Conservation (phyloP, 257 asterid genomes). For the Gentiana dahurica region DNA sequence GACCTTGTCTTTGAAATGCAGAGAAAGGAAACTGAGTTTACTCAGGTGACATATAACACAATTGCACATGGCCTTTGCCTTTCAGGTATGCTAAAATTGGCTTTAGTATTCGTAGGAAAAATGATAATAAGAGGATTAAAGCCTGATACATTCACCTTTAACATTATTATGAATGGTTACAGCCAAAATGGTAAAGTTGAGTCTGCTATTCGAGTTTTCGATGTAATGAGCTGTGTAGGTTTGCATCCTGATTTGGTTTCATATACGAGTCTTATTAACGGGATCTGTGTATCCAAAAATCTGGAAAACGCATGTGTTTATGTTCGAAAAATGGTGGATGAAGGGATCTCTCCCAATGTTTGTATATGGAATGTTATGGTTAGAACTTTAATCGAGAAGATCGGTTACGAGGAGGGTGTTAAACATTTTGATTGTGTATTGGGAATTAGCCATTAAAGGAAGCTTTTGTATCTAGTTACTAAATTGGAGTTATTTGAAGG, state of each 20-base stretch:
- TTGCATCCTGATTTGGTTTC: slow-evolving; percentile 43
- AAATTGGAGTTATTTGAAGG: too few relatives aligned
- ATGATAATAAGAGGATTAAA: slow-evolving; percentile 50
- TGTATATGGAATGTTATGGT: slow-evolving; percentile 65
- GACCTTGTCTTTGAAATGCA: slow-evolving; percentile 53
- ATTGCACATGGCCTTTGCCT: slow-evolving; percentile 42
- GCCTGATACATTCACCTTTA: slow-evolving; percentile 51
- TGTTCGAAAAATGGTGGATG: slow-evolving; percentile 50
- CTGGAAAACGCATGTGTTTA: slow-evolving; percentile 35
- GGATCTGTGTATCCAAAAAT: slow-evolving; percentile 30
- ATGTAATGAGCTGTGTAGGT: slow-evolving; percentile 33
- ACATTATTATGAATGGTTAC: slow-evolving; percentile 44
- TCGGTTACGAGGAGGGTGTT: slow-evolving; percentile 29
- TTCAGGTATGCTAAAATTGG: slow-evolving; percentile 36
- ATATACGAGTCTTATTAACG: slow-evolving; percentile 50
- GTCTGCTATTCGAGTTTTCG: slow-evolving; percentile 33
- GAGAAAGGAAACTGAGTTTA: slow-evolving; percentile 37
- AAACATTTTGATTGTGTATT: slow-evolving; percentile 1
- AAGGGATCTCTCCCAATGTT: slow-evolving; percentile 47
- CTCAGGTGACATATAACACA: slow-evolving; percentile 58
- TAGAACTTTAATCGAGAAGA: slow-evolving; percentile 41
- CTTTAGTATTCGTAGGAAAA: slow-evolving; percentile 45
- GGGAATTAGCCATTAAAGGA: too few relatives aligned
- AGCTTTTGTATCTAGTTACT: too few relatives aligned
- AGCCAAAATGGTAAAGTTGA: slow-evolving; percentile 47